Conservation (phyloP, 148 eudicot genomes). For the Drosera capensis region DNA sequence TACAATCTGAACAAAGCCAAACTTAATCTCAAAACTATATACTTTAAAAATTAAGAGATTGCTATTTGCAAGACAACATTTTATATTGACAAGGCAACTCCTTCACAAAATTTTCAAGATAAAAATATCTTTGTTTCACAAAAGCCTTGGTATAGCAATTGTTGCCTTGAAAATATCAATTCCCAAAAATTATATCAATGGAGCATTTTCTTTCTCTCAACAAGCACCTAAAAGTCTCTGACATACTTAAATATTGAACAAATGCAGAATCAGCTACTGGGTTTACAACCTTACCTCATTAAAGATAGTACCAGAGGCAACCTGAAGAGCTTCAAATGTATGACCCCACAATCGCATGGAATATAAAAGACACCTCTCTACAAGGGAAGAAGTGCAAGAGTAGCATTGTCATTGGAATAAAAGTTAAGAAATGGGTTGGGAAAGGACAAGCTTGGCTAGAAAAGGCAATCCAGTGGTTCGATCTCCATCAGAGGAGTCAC, state of each 20-base stretch:
- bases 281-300: conserved; percentile 50
- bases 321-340: conserved; percentile 29
- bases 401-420: neutral
- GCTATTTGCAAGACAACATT: neutral
- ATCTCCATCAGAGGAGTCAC: too few relatives aligned
- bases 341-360: conserved; percentile 77
- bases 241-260: neutral
- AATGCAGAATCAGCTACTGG: conserved; percentile 2
- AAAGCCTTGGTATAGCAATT: too few relatives aligned
- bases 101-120: neutral
- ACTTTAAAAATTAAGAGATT: neutral
- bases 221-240: too few relatives aligned
- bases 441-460: neutral
- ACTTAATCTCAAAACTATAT: conserved; percentile 2
- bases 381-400: conserved; percentile 3
- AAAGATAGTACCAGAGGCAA: conserved; percentile 88
- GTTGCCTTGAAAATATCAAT: too few relatives aligned
- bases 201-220: too few relatives aligned
- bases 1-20: conserved; percentile 42
- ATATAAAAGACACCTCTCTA: conserved; percentile 85
- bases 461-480: neutral
- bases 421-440: neutral
- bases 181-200: too few relatives aligned
- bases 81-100: neutral
- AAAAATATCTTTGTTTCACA: too few relatives aligned